Conservation (phyloP, 768 basidiomycete species). For the Sporobolomyces pararoseus region DNA sequence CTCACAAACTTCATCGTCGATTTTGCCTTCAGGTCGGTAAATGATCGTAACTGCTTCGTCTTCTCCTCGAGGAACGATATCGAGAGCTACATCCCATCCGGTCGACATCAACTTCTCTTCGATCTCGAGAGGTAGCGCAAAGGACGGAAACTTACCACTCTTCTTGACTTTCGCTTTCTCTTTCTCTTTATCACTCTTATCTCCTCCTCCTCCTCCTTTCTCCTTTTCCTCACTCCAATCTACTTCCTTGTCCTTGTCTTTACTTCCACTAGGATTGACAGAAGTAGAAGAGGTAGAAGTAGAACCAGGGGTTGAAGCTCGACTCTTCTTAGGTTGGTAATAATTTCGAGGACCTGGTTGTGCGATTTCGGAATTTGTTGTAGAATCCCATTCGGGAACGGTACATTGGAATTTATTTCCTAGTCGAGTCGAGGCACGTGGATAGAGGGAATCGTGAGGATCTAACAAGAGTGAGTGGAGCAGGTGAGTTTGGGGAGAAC, state of each 20-base stretch:
- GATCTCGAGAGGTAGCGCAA: too few species aligned
- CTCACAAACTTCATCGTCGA: conserved; percentile 13
- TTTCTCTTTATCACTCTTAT: not conserved
- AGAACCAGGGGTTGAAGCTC: conserved; percentile 6
- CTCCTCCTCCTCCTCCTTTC: not conserved
- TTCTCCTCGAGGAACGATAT: conserved; percentile 25
- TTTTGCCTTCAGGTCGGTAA: conserved; percentile 16
- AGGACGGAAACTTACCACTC: not conserved
- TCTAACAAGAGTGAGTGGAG: conserved; percentile 57
- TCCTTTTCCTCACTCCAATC: conserved; percentile 3
- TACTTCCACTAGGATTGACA: not conserved
- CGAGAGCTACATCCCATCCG: not conserved
- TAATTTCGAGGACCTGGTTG: conserved; percentile 10
- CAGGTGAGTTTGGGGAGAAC: not conserved
- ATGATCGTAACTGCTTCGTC: conserved; percentile 26
- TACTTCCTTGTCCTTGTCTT: conserved; percentile 9
- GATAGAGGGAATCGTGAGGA: conserved; percentile 94
- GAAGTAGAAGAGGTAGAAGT: too few species aligned
- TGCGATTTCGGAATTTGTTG: not conserved
- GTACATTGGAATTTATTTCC: conserved; percentile 41
- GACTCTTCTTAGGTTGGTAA: conserved; percentile 30
- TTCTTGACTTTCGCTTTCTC: conserved; percentile 4
- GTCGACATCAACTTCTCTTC: not conserved
- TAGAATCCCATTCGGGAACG: conserved; percentile 38
- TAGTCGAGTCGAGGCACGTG: conserved; percentile 58